Evolutionary conservation across 306 rosid genomes (phyloP).

Genomic region (Cucumis cinereus): DNA sequence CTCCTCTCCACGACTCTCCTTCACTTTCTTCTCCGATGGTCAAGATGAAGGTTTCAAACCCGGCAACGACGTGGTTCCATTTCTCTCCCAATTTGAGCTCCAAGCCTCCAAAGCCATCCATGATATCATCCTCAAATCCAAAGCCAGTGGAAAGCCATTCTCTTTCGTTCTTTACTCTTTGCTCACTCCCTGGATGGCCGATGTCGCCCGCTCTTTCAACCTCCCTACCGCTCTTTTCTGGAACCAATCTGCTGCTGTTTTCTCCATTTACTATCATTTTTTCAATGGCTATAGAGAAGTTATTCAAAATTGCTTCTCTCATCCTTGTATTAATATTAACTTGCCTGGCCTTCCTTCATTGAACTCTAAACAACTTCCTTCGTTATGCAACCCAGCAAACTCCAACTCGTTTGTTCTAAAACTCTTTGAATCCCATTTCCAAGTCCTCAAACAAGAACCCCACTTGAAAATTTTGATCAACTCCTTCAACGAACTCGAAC

Average conservation of each 20-base stretch:
- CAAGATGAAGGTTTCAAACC: constrained; percentile 6
- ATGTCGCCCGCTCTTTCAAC: constrained; percentile 7
- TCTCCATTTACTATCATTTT: constrained; percentile 20
- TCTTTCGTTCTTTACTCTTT: constrained; percentile 12
- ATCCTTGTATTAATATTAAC: background rate
- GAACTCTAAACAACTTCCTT: background rate
- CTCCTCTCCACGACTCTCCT: background rate
- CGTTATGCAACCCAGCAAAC: background rate
- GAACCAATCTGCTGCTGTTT: constrained; percentile 29
- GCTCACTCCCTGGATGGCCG: constrained; percentile 21
- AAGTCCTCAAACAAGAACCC: constrained; percentile 6
- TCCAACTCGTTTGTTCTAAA: background rate
- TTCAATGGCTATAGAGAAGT: constrained; percentile 4
- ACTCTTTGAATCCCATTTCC: constrained; percentile 13
- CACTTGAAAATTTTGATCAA: constrained; percentile 22
- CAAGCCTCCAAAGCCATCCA: constrained; percentile 6
- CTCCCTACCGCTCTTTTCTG: constrained; percentile 19
- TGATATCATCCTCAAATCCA: background rate
- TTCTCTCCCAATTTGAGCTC: constrained; percentile 1
- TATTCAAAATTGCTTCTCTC: background rate
- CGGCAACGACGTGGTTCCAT: background rate
- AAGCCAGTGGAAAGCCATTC: background rate
- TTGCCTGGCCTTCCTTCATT: constrained; percentile 4
- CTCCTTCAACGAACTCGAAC: constrained; percentile 30
- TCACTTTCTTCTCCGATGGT: constrained; percentile 1